These are phyloP conservation scores for Tetrapisispora iriomotensis DNA, from an alignment of 805 yeast genomes.

Conservation along the genomic window DNA sequence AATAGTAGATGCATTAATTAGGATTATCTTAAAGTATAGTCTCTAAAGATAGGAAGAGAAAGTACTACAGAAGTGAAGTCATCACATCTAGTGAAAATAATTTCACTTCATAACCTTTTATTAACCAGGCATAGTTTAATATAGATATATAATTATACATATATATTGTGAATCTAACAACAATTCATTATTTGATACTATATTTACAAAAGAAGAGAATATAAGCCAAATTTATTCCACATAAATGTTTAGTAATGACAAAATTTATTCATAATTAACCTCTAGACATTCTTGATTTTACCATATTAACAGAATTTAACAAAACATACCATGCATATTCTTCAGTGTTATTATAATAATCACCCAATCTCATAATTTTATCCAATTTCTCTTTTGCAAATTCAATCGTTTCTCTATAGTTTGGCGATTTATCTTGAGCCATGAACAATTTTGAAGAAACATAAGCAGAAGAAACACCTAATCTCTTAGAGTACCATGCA, in stretches of 20 bases:
- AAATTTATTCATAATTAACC: conserved; percentile 9
- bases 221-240: not conserved
- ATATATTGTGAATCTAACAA: no score
- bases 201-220: conserved; percentile 1
- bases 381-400: conserved; percentile 55
- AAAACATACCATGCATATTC: conserved; percentile 72
- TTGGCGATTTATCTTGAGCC: conserved; percentile 60
- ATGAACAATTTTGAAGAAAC: conserved; percentile 69
- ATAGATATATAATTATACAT: no score
- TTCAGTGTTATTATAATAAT: conserved; percentile 51
- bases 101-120: no score
- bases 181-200: no score
- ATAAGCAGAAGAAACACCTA: conserved; percentile 58
- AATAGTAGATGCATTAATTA: no score
- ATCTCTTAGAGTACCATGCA: conserved; percentile 88
- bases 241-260: not conserved
- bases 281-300: conserved; percentile 59
- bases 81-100: no score
- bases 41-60: no score
- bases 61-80: no score
- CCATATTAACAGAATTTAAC: conserved; percentile 50
- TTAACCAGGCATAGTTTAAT: no score
- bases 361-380: conserved; percentile 45
- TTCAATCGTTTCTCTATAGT: conserved; percentile 46
- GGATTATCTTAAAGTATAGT: no score